Evolutionary conservation across 768 basidiomycete genomes (phyloP).

Genomic region (Paxillus involutus): DNA sequence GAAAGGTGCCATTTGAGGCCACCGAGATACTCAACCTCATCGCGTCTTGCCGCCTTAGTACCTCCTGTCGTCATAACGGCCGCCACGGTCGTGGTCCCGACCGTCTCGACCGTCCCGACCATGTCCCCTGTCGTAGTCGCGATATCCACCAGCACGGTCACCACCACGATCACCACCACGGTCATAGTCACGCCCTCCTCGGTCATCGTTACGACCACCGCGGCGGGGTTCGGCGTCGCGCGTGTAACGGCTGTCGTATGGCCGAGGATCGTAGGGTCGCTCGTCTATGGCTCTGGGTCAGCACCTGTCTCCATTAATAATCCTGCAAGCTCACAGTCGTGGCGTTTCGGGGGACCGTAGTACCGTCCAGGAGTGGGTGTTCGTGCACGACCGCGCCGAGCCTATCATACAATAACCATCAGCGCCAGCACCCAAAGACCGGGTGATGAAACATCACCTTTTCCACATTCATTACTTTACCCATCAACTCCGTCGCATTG

Average conservation of each 20-base stretch:
- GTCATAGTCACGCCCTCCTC: constrained; percentile 10
- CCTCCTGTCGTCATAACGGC: constrained; percentile 44
- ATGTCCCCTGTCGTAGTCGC: too few relatives aligned
- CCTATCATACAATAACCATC: constrained; percentile 41
- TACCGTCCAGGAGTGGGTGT: constrained; percentile 95
- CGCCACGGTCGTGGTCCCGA: constrained; percentile 40
- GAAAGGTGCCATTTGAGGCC: not conserved
- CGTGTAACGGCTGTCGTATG: constrained; percentile 85
- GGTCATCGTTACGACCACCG: constrained; percentile 43
- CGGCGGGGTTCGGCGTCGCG: constrained; percentile 60
- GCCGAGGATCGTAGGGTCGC: constrained; percentile 88
- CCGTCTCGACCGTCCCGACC: constrained; percentile 36
- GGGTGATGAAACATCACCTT: constrained; percentile 48
- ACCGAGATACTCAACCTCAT: not conserved
- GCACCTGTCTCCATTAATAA: not conserved
- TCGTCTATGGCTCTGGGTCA: constrained; percentile 49
- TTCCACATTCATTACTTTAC: constrained; percentile 87
- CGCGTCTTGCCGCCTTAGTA: constrained; percentile 28
- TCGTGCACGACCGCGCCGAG: constrained; percentile 85
- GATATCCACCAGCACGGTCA: too few relatives aligned
- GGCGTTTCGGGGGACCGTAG: constrained; percentile 87
- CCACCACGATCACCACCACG: too few relatives aligned
- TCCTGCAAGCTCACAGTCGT: constrained; percentile 49
- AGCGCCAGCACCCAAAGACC: not conserved
- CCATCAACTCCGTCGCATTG: constrained; percentile 82